A percentile compares a stretch with the other conserved stretches of the same genome.
Conservation (phyloP, 345 rosid genomes). For the Geranium brycei region DNA sequence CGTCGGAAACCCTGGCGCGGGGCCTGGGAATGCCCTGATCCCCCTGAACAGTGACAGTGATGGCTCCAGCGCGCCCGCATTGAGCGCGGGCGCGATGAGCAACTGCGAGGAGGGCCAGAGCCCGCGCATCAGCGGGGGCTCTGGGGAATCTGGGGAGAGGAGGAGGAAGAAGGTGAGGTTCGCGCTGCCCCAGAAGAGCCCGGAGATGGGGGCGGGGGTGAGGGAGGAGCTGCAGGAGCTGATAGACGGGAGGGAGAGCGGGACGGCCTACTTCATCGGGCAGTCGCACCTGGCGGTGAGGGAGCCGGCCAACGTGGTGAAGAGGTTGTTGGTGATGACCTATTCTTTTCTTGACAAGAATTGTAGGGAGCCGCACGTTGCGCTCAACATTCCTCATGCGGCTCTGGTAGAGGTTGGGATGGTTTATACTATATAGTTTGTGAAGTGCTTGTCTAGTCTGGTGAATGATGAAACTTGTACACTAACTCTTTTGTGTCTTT, state of each 20-base stretch:
- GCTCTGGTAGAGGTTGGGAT: slow-evolving; percentile 52
- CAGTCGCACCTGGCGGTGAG: slow-evolving; percentile 34
- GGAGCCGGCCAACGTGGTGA: slow-evolving; percentile 22
- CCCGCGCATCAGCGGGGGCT: too few relatives aligned
- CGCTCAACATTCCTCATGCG: slow-evolving; percentile 49
- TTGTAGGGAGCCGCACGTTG: slow-evolving; percentile 32
- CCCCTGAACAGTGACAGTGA: slow-evolving; percentile 10
- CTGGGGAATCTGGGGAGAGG: background rate
- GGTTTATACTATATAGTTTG: slow-evolving; percentile 25
- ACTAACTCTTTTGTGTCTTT: too few relatives aligned
- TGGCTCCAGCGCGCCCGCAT: background rate
- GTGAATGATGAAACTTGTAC: too few relatives aligned
- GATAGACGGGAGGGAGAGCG: slow-evolving; percentile 44
- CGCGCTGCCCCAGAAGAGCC: slow-evolving; percentile 24
- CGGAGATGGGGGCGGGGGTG: slow-evolving; percentile 12
- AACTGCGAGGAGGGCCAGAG: too few relatives aligned
- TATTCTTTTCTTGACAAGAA: slow-evolving; percentile 35
- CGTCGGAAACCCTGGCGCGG: slow-evolving; percentile 14
- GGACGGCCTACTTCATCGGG: slow-evolving; percentile 46
- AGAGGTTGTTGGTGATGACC: slow-evolving; percentile 25
- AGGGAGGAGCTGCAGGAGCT: slow-evolving; percentile 38
- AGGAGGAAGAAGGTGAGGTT: slow-evolving; percentile 38
- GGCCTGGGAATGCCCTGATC: slow-evolving; percentile 17
- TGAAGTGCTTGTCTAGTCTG: too few relatives aligned
- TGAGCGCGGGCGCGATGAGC: background rate